phyloP scores from a whole-genome alignment of 345 rosid species.

The Eucalyptus brandiana region DNA sequence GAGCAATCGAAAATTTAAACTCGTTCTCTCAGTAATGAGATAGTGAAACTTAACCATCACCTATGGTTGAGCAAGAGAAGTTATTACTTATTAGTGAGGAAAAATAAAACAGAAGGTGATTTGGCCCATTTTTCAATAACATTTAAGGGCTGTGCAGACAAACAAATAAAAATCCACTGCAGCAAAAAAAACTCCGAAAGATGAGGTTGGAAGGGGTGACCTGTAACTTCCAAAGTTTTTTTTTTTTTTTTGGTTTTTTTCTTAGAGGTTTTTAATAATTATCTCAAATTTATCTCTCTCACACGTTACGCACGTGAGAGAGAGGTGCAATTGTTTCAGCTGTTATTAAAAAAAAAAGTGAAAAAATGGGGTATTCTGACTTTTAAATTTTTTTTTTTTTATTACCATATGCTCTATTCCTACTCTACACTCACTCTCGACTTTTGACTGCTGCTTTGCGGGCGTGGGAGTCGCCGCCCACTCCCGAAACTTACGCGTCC shows the following conservation, averaged over 20 bases:
- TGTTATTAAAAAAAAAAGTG: rapidly evolving
- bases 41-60: too few species aligned
- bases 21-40: too few species aligned
- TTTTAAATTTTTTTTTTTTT: too few species aligned
- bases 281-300: not conserved
- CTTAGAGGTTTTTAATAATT: not conserved
- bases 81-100: not conserved
- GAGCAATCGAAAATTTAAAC: too few species aligned
- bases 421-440: too few species aligned
- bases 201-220: not conserved
- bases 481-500: too few species aligned
- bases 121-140: not conserved
- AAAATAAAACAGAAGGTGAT: not conserved
- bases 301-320: not conserved
- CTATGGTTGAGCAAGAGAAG: not conserved
- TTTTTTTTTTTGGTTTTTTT: too few species aligned
- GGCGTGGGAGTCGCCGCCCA: too few species aligned
- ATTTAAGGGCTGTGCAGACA: not conserved
- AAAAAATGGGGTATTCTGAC: not conserved
- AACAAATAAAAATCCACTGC: not conserved
- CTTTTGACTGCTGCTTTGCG: too few species aligned
- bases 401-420: too few species aligned
- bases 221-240: not conserved
- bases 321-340: not conserved
- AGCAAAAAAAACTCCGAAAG: not conserved